phyloP scores from a whole-genome alignment of 75 land plant species.

The Pseudotsuga menziesii region DNA sequence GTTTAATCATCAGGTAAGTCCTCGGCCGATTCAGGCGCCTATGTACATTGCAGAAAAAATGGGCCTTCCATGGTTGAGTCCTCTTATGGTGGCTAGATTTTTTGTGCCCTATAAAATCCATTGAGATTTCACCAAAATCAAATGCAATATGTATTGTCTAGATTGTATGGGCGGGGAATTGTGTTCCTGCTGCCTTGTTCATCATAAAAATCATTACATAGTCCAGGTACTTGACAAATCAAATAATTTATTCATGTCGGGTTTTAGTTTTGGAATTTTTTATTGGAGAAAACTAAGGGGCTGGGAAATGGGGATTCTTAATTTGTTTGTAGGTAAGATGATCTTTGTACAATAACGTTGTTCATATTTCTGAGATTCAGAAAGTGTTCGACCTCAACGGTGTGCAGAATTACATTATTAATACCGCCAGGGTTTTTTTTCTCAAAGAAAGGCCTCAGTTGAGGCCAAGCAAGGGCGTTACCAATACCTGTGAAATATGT shows the following conservation, averaged over 20 bases:
- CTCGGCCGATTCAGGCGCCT: no score
- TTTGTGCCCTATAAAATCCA: no score
- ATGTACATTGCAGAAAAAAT: no score
- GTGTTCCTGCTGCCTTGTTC: constrained; percentile 47
- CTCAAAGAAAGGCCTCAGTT: constrained; percentile 83
- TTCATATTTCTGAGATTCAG: constrained; percentile 82
- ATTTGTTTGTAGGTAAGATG: constrained; percentile 66
- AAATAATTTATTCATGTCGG: no score
- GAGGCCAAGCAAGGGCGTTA: constrained; percentile 81
- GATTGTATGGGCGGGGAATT: constrained; percentile 58
- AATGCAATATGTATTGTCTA: no score
- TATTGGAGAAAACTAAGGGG: no score
- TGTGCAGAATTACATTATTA: constrained; percentile 81
- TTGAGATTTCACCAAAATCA: no score
- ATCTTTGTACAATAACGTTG: constrained; percentile 90
- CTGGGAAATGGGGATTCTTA: background rate
- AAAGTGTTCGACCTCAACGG: constrained; percentile 87
- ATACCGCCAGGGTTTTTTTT: constrained; percentile 89
- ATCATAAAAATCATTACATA: constrained; percentile 52
- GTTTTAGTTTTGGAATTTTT: no score
- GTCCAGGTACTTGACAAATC: no score
- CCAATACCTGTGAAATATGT: constrained; percentile 78
- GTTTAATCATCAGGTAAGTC: no score
- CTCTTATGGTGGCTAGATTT: no score
- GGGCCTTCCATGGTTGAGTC: no score